These are phyloP conservation scores for Quercus ilex DNA, from an alignment of 306 rosid species.

Conservation along the genomic window DNA sequence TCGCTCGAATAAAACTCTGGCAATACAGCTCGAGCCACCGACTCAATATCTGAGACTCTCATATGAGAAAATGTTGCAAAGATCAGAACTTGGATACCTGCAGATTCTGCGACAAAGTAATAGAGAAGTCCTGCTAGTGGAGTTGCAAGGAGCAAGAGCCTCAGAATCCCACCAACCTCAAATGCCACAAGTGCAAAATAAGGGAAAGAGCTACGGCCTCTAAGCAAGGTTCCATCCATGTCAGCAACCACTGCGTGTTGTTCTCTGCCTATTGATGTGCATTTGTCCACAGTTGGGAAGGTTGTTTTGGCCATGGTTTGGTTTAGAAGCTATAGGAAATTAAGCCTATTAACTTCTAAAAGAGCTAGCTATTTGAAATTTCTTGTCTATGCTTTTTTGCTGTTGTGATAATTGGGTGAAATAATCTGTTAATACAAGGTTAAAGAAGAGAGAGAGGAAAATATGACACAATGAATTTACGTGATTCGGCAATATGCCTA, in stretches of 20 bases:
- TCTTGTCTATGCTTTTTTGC: neutral
- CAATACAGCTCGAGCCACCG: conserved; percentile 70
- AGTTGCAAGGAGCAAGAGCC: conserved; percentile 58
- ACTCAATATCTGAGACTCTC: conserved; percentile 54
- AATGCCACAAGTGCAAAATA: conserved; percentile 79
- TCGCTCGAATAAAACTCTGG: conserved; percentile 69
- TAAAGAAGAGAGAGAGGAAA: too few species aligned
- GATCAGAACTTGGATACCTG: conserved; percentile 63
- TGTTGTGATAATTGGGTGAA: too few species aligned
- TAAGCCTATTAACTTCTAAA: neutral
- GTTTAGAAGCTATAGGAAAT: neutral
- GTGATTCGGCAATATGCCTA: too few species aligned
- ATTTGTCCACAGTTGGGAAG: conserved; percentile 54
- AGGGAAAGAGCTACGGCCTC: conserved; percentile 79
- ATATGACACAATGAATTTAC: too few species aligned
- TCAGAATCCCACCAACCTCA: conserved; percentile 66
- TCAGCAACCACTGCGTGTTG: conserved; percentile 73
- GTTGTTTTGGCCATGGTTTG: neutral
- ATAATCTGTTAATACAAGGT: too few species aligned
- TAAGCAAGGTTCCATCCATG: conserved; percentile 82
- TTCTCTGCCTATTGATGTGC: conserved; percentile 58
- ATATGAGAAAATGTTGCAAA: conserved; percentile 58
- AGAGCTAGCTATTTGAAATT: neutral
- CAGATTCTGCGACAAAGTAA: conserved; percentile 63
- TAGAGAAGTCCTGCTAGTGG: conserved; percentile 72